Base-by-base conservation (phyloP, 129 eudicot genomes). In the Artemisia argyi region DNA sequence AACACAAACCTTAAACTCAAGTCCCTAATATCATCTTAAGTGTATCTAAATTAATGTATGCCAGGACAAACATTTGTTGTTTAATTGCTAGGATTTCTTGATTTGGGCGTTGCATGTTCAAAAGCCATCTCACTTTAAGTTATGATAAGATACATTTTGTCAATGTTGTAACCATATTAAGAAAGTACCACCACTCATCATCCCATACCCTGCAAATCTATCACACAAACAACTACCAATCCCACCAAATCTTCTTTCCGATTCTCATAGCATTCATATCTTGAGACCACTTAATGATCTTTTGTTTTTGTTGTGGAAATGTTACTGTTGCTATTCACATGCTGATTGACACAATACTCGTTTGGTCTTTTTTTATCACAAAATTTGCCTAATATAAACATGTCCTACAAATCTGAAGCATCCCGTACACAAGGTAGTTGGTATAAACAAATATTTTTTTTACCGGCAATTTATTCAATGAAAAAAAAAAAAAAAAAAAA, bases 301-400 rank as follows among this genome's bases (percentile, higher is more conserved):
- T 66, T 18, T 10, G 20, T 16, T 66, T 13, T 18, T 66, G 56
- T 47, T 66, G 71, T 66, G 44, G 71, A 48, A 66, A 19, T 20
- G 42, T 49, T 49, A 66, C 72, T 66, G 61, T 68, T 28, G 30
- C 61, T 52, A 52, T 68, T 51, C 26, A 68, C 32, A 26, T 47
- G 12, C 46, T 7, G 8, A 17, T 32, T 62, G 49, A 13, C 67
- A 62, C 22, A 20, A 17, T 11, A 5, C 5, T 12, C 59, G 39
- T n/a, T 22, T 48, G 3, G 24, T 19, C 57, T n/a, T 4, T 20
- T 66, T 22, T 20, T 10, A 14, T 3, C 7, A 47, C 19, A 18
- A 57, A 57, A 8, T 57, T 57, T 10, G 44, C 1, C 44, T 39
- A 39, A 39, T 39, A 39, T 39, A 39, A 39, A 39, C 44, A 39